Evolutionary conservation across 108 stramenopile genomes (phyloP), one percentile per base, ranked within the genome.

Genomic region (Stephanodiscus minutulus): DNA sequence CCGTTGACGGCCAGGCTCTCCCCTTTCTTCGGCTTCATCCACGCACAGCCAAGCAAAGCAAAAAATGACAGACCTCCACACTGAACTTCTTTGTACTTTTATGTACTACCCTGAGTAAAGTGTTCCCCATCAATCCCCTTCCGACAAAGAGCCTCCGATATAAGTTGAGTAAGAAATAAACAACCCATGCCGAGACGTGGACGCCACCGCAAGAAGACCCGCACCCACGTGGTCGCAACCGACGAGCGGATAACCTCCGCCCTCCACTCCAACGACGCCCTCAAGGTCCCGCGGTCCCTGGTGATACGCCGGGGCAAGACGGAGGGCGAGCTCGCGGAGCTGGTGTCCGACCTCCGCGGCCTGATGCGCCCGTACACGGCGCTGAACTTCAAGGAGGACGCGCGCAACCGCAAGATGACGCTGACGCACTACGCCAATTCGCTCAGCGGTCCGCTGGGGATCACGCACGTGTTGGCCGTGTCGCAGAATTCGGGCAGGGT

Each of bases 301-400:
- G 86, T 93, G 22, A 90, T 94, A 64, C 88, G 93, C 28, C 78
- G 91, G 2, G 93, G 93, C 41, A 90, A 89, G 49, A 87, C 83
- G 21, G 90, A 91, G 82, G 61, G 79, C 20, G 87, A 89, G 74
- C 80, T 98, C 13, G 64, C 73, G 7, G 95, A 94, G 59, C 70
- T 98, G 47, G 94, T 97, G 4, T 59, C 86, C 58, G 98, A 98
- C 47, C 53, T 98, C 54, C 88, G 99, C 31, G 80, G 90, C 63
- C 46, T 98, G 4, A 98, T 99, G 98, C 79, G 93, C 43, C 99
- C 99, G 7, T 86, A 97, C 84, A 99, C 99, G 1, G 99, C 99
- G 0, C 22, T 84, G 37, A 92, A 97, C 57, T 96, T 99, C 60
- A 86, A 90, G 58, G 96, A 96, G 66, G 92, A 91, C 68, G 81